Evolutionary conservation across 108 stramenopile species (phyloP), one percentile per base, ranked within the genome.

Genomic region (Nitzschia sp.): DNA sequence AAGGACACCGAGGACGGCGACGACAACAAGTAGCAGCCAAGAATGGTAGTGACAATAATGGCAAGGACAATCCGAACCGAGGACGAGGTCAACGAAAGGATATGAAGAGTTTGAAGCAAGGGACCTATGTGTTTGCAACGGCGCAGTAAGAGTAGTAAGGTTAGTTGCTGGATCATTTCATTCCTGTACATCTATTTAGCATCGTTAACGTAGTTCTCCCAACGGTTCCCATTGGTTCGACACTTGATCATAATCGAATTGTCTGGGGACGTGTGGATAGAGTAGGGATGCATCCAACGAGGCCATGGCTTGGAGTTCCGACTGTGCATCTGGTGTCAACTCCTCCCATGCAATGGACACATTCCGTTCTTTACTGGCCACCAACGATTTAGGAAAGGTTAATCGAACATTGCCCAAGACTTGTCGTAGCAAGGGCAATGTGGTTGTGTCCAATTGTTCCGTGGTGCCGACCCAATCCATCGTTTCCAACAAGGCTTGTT

Each of bases 81-180:
- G 79, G 80, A 8, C 80, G 79, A 63, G 86, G 86, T 10, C 91
- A 89, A 75, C 56, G 85, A 22, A 67, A 86, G 55, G 91, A 87
- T 63, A 92, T 92, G 91, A 92, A 92, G 70, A 84, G 83, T 52
- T 76, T 91, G 40, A 89, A 87, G 63, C 55, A 64, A 51, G 91
- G 88, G 58, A 54, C 46, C 19, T 56, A 59, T 65, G 29, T 34
- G 29, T 34, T 34, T 34, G 29, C 29, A 34, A 34, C 29, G 29
- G 29, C 29, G 29, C 29, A 34, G 5, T 5, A 34, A n/a, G n/a
- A n/a, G n/a, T n/a, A n/a, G n/a, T n/a, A n/a, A n/a, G n/a, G n/a
- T n/a, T n/a, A n/a, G n/a, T n/a, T n/a, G n/a, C n/a, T n/a, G n/a
- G n/a, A n/a, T n/a, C n/a, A n/a, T n/a, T n/a, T n/a, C n/a, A n/a